A percentile compares a stretch with the other conserved stretches of the same genome.
These are phyloP conservation scores for Spathaspora sp. DNA, from an alignment of 1,139 yeast genomes.

Conservation along the genomic window DNA sequence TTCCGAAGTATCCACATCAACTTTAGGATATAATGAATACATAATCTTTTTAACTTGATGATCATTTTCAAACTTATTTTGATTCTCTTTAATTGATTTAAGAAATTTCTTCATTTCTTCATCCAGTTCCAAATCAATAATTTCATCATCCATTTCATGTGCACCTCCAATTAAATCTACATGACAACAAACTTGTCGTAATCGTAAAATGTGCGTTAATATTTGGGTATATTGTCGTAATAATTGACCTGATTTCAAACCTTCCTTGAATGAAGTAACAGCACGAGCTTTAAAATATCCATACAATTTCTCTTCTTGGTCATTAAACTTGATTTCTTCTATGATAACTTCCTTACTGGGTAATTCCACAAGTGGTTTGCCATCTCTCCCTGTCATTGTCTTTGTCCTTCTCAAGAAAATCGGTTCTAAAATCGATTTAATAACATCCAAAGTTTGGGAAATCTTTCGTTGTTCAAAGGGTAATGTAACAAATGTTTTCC, in stretches of 20 bases:
- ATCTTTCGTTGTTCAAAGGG: slow-evolving; percentile 79
- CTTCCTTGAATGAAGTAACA: slow-evolving; percentile 61
- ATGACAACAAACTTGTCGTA: slow-evolving; percentile 90
- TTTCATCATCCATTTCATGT: slow-evolving; percentile 39
- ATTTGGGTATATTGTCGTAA: slow-evolving; percentile 75
- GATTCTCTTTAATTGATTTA: slow-evolving; percentile 16
- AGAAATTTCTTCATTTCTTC: slow-evolving; percentile 16
- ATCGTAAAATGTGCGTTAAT: slow-evolving; percentile 75
- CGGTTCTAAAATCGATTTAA: slow-evolving; percentile 84
- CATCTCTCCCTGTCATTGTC: slow-evolving; percentile 73
- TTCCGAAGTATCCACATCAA: slow-evolving; percentile 55
- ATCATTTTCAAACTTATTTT: slow-evolving; percentile 33
- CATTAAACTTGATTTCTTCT: slow-evolving; percentile 65
- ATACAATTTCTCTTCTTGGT: slow-evolving; percentile 66
- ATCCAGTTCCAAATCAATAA: slow-evolving; percentile 17
- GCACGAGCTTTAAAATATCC: slow-evolving; percentile 71
- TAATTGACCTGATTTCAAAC: slow-evolving; percentile 66
- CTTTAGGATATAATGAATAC: slow-evolving; percentile 23
- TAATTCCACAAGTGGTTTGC: slow-evolving; percentile 70
- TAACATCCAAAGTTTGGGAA: slow-evolving; percentile 73
- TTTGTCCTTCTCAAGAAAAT: slow-evolving; percentile 83
- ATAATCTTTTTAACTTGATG: slow-evolving; percentile 28
- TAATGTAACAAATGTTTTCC: slow-evolving; percentile 84
- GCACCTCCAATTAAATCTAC: slow-evolving; percentile 56
- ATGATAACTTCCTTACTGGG: slow-evolving; percentile 76